Conservation (phyloP, 331 rosid species). For the Ulmus americana region DNA sequence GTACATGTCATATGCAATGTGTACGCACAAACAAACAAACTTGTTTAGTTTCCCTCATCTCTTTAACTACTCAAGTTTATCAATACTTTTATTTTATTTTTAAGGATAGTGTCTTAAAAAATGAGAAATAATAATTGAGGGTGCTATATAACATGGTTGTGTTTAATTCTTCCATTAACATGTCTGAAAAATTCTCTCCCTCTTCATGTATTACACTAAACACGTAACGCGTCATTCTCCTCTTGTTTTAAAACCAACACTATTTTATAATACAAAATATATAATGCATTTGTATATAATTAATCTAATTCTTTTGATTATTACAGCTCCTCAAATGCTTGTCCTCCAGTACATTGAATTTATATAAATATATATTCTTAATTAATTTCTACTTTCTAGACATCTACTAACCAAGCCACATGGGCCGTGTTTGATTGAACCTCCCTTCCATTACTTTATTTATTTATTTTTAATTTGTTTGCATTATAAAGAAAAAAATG, state of each 20-base stretch:
- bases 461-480: conserved; percentile 3
- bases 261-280: not conserved
- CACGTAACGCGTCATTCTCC: conserved; percentile 33
- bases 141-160: conserved; percentile 17
- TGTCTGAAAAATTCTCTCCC: conserved; percentile 14
- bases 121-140: not conserved
- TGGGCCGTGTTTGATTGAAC: conserved; percentile 34
- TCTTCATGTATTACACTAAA: conserved; percentile 21
- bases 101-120: not conserved
- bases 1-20: not conserved
- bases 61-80: not conserved
- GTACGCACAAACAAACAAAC: not conserved
- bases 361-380: conserved; percentile 5
- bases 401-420: conserved; percentile 43
- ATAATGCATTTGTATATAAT: not conserved
- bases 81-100: not conserved
- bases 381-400: conserved; percentile 22
- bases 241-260: not conserved
- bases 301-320: conserved; percentile 9
- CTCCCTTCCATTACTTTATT: conserved; percentile 25
- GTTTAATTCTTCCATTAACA: conserved; percentile 18
- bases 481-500: conserved; percentile 1
- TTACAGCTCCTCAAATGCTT: conserved; percentile 12
- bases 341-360: conserved; percentile 28
- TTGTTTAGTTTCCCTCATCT: no score